A percentile compares a stretch with the other conserved stretches of the same genome.
Evolutionary conservation across 1,284 basidiomycete species (phyloP).

Genomic region (Moniliella sp.): DNA sequence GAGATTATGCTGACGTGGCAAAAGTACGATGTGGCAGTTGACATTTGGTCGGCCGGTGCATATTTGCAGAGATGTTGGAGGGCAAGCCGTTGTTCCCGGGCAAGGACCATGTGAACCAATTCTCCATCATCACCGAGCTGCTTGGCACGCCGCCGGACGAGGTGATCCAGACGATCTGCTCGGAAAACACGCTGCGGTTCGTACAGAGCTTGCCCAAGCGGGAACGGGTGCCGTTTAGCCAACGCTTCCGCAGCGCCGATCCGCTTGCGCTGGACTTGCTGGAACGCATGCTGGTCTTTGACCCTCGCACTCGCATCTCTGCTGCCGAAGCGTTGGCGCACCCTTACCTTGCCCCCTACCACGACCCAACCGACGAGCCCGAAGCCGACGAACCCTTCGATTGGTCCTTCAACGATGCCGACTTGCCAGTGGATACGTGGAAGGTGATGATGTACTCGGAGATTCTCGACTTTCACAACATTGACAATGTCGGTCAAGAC

Average conservation of each 20-base stretch:
- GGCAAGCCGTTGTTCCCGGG: slow-evolving; percentile 29
- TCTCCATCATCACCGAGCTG: slow-evolving; percentile 25
- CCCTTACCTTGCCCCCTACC: slow-evolving; percentile 28
- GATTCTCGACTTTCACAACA: slow-evolving; percentile 36
- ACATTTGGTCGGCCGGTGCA: slow-evolving; percentile 33
- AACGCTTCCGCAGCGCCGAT: slow-evolving; percentile 16
- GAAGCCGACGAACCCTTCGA: slow-evolving; percentile 83
- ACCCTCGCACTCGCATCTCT: slow-evolving; percentile 23
- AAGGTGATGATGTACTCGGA: slow-evolving; percentile 51
- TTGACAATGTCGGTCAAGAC: slow-evolving; percentile 20
- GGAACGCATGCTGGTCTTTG: slow-evolving; percentile 21
- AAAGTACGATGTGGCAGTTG: slow-evolving; percentile 26
- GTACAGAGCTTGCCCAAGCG: slow-evolving; percentile 19
- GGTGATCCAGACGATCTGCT: slow-evolving; percentile 21
- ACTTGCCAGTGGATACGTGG: slow-evolving; percentile 94
- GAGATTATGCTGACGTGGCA: slow-evolving; percentile 31
- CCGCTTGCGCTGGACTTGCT: slow-evolving; percentile 23
- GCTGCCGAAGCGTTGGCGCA: slow-evolving; percentile 26
- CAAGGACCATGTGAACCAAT: slow-evolving; percentile 32
- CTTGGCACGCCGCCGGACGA: slow-evolving; percentile 21
- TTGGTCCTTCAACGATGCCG: slow-evolving; percentile 99
- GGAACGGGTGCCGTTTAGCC: slow-evolving; percentile 11
- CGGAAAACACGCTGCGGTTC: slow-evolving; percentile 21
- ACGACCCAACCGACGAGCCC: slow-evolving; percentile 74
- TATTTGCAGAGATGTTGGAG: slow-evolving; percentile 25